Evolutionary conservation across 73 alveolate genomes (phyloP).

Genomic region (Paraurostyla sp.): DNA sequence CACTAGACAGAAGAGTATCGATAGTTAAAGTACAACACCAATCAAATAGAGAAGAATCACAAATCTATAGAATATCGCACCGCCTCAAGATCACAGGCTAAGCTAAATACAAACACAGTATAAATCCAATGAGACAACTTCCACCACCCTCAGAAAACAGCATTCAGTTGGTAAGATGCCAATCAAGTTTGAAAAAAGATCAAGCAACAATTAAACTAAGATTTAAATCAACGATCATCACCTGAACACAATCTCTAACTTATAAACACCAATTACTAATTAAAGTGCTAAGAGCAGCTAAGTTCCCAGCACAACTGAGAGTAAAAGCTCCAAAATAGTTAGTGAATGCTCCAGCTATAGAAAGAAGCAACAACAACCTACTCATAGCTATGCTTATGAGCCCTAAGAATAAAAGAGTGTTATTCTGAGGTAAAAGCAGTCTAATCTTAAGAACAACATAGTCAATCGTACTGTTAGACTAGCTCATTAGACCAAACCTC

Average conservation of each 20-base stretch:
- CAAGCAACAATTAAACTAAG: too few relatives aligned
- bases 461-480: slow-evolving; percentile 8
- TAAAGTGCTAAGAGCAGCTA: neutral
- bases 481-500: neutral
- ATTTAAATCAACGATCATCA: too few relatives aligned
- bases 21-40: slow-evolving; percentile 25
- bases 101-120: too few relatives aligned
- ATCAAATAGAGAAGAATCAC: neutral
- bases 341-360: slow-evolving; percentile 17
- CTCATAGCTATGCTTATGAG: neutral
- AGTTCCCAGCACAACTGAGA: too few relatives aligned
- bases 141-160: too few relatives aligned
- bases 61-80: too few relatives aligned
- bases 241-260: neutral
- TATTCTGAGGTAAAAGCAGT: neutral
- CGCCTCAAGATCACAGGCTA: too few relatives aligned
- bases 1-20: slow-evolving; percentile 2
- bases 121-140: too few relatives aligned
- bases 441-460: neutral
- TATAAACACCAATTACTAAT: neutral
- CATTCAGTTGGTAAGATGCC: neutral
- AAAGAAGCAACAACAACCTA: neutral
- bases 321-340: neutral
- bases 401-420: neutral
- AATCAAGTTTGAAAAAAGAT: neutral